Evolutionary conservation across 345 rosid genomes (phyloP).

Genomic region (Salix viminalis): DNA sequence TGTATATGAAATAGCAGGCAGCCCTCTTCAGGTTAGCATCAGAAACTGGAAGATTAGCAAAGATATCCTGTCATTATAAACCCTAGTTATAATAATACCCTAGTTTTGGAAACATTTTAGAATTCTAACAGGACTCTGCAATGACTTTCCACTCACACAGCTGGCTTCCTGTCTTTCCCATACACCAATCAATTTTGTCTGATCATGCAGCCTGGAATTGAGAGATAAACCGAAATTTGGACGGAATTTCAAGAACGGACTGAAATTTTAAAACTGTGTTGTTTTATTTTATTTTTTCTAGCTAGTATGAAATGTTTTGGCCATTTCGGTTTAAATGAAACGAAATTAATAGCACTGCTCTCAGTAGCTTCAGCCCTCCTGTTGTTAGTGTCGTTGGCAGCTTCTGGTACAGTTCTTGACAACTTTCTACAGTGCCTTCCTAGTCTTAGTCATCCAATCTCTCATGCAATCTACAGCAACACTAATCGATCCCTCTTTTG

Average conservation of each 20-base stretch:
- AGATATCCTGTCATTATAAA: neutral
- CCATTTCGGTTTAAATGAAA: no score
- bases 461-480: neutral
- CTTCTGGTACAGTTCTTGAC: neutral
- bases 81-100: no score
- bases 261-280: no score
- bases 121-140: neutral
- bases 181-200: neutral
- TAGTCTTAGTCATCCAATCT: neutral
- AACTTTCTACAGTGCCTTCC: neutral
- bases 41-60: neutral
- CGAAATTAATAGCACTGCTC: no score
- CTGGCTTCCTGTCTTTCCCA: neutral
- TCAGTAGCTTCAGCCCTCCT: neutral
- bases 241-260: rapidly evolving
- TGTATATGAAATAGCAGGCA: neutral
- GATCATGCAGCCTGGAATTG: neutral
- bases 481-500: neutral
- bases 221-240: neutral
- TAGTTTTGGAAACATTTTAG: neutral
- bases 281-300: no score
- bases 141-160: neutral
- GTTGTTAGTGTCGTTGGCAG: neutral
- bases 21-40: neutral
- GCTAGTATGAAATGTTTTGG: no score